Percentiles rank a stretch among this genome's conserved stretches.
Conservation (phyloP, 768 basidiomycete species). For the Boletus speciosus region DNA sequence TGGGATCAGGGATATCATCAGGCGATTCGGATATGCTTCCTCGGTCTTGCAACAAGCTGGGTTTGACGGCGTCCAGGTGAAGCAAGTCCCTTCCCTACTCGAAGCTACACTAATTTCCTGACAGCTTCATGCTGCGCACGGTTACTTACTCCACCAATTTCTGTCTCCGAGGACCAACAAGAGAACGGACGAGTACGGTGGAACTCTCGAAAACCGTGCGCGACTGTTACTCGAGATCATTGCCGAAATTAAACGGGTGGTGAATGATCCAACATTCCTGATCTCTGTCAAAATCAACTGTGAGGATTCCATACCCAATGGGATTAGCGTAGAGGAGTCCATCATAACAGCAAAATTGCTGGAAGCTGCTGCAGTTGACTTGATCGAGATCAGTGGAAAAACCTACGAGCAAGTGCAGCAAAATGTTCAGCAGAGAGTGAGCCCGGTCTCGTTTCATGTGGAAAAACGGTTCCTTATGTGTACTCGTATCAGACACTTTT, state of each 20-base stretch:
- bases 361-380: conserved; percentile 35
- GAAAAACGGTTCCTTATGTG: background rate
- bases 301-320: conserved; percentile 26
- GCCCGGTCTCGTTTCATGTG: background rate
- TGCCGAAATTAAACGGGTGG: conserved; percentile 39
- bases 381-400: conserved; percentile 42
- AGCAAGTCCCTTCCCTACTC: background rate
- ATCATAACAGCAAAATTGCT: conserved; percentile 29
- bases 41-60: conserved; percentile 52
- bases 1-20: conserved; percentile 50
- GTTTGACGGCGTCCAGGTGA: conserved; percentile 63
- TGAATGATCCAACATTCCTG: conserved; percentile 31
- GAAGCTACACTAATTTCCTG: background rate
- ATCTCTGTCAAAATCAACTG: conserved; percentile 35
- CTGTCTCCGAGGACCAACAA: conserved; percentile 41
- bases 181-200: conserved; percentile 57
- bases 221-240: conserved; percentile 48
- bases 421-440: conserved; percentile 9
- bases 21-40: conserved; percentile 53
- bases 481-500: conserved; percentile 7
- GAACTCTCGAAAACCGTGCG: conserved; percentile 47
- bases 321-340: conserved; percentile 33
- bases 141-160: conserved; percentile 48
- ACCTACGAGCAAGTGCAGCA: conserved; percentile 29
- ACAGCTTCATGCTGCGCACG: conserved; percentile 44